phyloP scores from a whole-genome alignment of 2,329 filamentous ascomycete species.

The Fusarium coffeatum region DNA sequence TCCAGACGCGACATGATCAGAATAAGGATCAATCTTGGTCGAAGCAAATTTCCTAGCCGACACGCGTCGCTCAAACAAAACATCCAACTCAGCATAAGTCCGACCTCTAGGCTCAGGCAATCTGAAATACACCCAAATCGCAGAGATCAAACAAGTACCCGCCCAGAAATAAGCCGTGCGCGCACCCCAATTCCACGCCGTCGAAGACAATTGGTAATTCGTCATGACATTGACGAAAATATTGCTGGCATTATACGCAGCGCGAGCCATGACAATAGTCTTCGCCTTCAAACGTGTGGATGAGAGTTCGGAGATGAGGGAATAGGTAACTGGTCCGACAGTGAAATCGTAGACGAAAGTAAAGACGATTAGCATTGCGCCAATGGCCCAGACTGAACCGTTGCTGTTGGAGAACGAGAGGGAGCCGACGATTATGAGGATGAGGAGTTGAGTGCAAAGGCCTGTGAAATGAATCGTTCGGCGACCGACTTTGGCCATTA shows the following conservation, averaged over 20 bases:
- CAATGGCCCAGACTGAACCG: constrained; percentile 56
- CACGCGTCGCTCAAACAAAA: constrained; percentile 55
- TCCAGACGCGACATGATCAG: constrained; percentile 6
- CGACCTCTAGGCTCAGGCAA: constrained; percentile 65
- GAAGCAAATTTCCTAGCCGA: constrained; percentile 56
- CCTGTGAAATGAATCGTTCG: constrained; percentile 63
- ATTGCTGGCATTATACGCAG: constrained; percentile 57
- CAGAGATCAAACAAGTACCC: constrained; percentile 60
- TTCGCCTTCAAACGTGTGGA: constrained; percentile 66
- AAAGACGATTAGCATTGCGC: constrained; percentile 62
- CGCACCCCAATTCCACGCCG: constrained; percentile 61
- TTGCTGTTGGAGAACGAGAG: constrained; percentile 53
- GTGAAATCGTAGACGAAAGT: constrained; percentile 66
- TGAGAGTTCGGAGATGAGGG: constrained; percentile 63
- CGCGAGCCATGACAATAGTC: constrained; percentile 64
- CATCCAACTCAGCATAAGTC: constrained; percentile 58
- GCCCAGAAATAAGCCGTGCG: constrained; percentile 61
- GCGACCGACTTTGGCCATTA: constrained; percentile 62
- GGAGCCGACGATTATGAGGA: constrained; percentile 56
- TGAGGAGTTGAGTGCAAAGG: constrained; percentile 53
- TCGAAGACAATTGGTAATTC: constrained; percentile 60
- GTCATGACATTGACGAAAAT: constrained; percentile 64
- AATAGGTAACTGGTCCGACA: constrained; percentile 66
- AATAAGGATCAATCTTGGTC: constrained; percentile 54
- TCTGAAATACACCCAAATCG: constrained; percentile 62